These are phyloP conservation scores for Prunus campanulata DNA, from an alignment of 306 rosid species.

Conservation along the genomic window DNA sequence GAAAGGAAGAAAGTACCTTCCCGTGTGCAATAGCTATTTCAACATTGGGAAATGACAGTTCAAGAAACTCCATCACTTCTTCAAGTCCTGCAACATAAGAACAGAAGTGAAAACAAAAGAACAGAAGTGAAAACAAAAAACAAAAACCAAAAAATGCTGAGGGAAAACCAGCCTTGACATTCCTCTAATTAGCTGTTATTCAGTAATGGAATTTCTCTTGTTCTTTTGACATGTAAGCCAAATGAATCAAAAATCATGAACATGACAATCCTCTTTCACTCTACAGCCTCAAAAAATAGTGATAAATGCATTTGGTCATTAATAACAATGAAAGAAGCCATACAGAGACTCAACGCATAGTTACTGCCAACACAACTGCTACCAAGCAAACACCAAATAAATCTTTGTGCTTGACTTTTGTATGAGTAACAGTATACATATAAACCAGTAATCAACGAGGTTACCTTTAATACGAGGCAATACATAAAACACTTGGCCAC, in stretches of 20 bases:
- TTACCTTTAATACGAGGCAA: slow-evolving; percentile 94
- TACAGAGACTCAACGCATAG: neutral
- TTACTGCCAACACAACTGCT: slow-evolving; percentile 14
- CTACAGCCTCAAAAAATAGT: neutral
- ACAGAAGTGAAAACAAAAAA: slow-evolving; percentile 14
- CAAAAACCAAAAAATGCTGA: neutral
- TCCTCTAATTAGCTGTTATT: neutral
- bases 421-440: neutral
- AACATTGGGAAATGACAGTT: slow-evolving; percentile 60
- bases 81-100: slow-evolving; percentile 69
- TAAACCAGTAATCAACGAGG: neutral
- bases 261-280: neutral
- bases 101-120: slow-evolving; percentile 16
- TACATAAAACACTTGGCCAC: slow-evolving; percentile 92
- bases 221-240: neutral
- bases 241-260: neutral
- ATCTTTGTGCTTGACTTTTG: neutral
- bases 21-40: slow-evolving; percentile 96
- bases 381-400: slow-evolving; percentile 17
- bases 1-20: slow-evolving; percentile 57
- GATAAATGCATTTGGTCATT: neutral
- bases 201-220: slow-evolving; percentile 9
- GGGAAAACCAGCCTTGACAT: neutral
- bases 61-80: slow-evolving; percentile 82
- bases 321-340: neutral